Evolutionary conservation across 768 basidiomycete genomes (phyloP), one percentile per base, ranked within the genome.

Genomic region (Suillus sp.): DNA sequence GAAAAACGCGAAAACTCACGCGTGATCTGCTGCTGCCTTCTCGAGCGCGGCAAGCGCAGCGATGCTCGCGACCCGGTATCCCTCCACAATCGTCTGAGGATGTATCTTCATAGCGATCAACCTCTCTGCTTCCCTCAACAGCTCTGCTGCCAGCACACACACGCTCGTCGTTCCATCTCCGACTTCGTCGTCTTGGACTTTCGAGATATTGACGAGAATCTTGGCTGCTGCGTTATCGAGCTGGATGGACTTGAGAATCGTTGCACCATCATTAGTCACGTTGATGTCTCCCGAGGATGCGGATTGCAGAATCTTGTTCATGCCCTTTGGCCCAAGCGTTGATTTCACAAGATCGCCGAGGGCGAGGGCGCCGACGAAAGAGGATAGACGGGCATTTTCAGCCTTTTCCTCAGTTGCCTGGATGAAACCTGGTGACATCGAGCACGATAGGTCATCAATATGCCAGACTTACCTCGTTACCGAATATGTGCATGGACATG

Each of bases 101-200:
- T 99, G 97, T 45, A 99, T 95, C 78, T 90, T 96, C 76, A 89
- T 86, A 35, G 83, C 87, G 68, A 99, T 92, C 70, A 99, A 78
- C 77, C 93, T 95, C 80, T 99, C 96, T 7, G 96, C 97, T 79
- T 99, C 97, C 64, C 97, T 79, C 68, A 99, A 73, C 66, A 99
- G 78, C 72, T 99, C 97, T 11, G 93, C 86, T 2, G 96, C 93
- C 20, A 99, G 77, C 16, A 99, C 96, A 59, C 93, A 95, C 32
- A 99, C 94, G 58, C 83, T 87, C 27, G 93, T 96, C 40, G 93
- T 96, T 47, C 93, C 97, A 78, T 99, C 97, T 22, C 97, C 97
- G 54, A 99, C 89, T 77, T 99, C 97, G 73, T 99, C 97, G 74
- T 99, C 97, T 79, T 99, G 97, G n/a, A 99, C 96, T 74, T 99